Evolutionary conservation across 1,139 yeast genomes (phyloP), one percentile per base, ranked within the genome.

Genomic region (Debaryomyces psychrophilus): DNA sequence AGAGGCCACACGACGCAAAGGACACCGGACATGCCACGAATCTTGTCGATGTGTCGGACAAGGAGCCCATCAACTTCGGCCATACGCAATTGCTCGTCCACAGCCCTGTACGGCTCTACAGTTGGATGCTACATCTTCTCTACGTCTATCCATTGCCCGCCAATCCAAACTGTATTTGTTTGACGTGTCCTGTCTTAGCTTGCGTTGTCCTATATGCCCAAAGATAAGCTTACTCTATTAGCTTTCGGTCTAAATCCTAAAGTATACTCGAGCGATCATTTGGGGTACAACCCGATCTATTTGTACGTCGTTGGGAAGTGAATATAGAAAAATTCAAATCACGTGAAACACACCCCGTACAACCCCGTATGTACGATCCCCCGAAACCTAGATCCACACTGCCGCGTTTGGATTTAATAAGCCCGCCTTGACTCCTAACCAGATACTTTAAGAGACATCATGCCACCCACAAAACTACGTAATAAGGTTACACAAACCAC

Each of bases 401-500:
- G 36, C 36, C 36, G 18, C 36, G 36, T 33, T 15, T 18, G 36
- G 36, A 20, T 15, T 8, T 15, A 9, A 17, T 8, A 31, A 31
- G 25, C 18, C 36, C 36, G 36, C 25, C 36, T 20, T 11, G 8
- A 17, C 7, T 31, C n/a, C 12, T 18, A 17, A 17, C 11, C n/a
- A 4, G 8, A 25, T 26, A 8, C 31, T 12, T 11, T 9, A 17
- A 20, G 20, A 31, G 40, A 18, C 31, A 25, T 5, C 18, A 37
- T 17, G 31, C 31, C 11, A 11, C 5, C n/a, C 9, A 26, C 12
- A 15, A 14, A 15, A 14, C 38, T 9, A 17, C 31, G 40, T 25
- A 37, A 26, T 25, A 37, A 15, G 14, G 15, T 37, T 37, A 26
- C 40, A 37, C 31, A 28, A 26, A 37, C 40, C 31, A 26, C 40